A percentile compares a stretch with the other conserved stretches of the same genome.
These are phyloP conservation scores for Cystofilobasidium bisporidii DNA, from an alignment of 768 basidiomycete species.

Conservation along the genomic window DNA sequence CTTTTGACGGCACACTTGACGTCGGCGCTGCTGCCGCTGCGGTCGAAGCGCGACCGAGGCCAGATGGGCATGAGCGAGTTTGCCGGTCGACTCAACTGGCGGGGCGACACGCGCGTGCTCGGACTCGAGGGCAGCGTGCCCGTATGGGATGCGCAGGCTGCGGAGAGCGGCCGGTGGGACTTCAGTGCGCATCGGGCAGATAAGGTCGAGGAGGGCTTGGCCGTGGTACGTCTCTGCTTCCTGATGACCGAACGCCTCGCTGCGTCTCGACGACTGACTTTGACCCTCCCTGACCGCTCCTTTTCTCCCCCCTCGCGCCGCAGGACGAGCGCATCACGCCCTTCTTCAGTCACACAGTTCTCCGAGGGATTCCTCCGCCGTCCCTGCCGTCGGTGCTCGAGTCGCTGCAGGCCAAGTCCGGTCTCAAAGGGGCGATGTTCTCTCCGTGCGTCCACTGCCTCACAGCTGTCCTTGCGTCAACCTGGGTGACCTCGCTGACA, in stretches of 20 bases:
- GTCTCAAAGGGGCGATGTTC: constrained; percentile 17
- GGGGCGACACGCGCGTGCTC: constrained; percentile 49
- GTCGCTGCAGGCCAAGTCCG: constrained; percentile 5
- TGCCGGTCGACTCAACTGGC: constrained; percentile 49
- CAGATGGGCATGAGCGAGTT: constrained; percentile 45
- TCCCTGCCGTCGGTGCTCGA: constrained; percentile 1
- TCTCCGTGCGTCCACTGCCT: background rate
- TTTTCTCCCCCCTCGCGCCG: background rate
- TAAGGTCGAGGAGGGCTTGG: constrained; percentile 1
- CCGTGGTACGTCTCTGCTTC: background rate
- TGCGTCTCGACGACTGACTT: background rate
- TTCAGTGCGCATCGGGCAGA: constrained; percentile 2
- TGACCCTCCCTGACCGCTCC: background rate
- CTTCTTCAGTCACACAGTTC: constrained; percentile 19
- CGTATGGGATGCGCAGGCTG: constrained; percentile 32
- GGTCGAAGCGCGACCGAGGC: constrained; percentile 43
- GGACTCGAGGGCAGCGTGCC: constrained; percentile 53
- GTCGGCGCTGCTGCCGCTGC: constrained; percentile 51
- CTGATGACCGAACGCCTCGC: background rate
- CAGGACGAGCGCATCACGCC: constrained; percentile 13
- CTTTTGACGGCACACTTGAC: constrained; percentile 55
- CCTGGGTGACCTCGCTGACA: too few relatives aligned
- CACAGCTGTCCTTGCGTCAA: background rate
- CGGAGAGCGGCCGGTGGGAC: constrained; percentile 7
- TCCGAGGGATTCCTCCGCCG: constrained; percentile 8